phyloP scores from a whole-genome alignment of 2,329 filamentous ascomycete species.

The Pleochaeta shiraiana region DNA sequence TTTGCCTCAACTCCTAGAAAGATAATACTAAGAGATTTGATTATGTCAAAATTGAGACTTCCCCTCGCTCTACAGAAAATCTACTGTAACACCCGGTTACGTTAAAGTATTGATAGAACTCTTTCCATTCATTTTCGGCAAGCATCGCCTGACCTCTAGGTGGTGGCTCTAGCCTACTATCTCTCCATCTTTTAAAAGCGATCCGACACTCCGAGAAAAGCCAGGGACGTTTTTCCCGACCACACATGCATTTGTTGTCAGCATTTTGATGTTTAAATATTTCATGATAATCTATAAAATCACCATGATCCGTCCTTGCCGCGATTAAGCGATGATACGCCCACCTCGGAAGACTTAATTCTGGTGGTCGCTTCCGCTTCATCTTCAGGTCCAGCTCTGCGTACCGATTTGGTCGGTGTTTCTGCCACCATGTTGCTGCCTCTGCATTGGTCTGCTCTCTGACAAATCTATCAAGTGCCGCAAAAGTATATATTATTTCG shows the following conservation, averaged over 20 bases:
- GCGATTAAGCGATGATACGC: not conserved
- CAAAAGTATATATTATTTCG: not conserved
- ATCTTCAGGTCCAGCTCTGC: not conserved
- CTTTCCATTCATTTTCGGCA: not conserved
- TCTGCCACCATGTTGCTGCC: not conserved
- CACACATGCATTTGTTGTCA: not conserved
- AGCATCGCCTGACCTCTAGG: not conserved
- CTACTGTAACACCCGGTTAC: not conserved
- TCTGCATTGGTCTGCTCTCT: not conserved
- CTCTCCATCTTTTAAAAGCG: not conserved
- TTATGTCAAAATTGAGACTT: not conserved
- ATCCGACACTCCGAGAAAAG: not conserved
- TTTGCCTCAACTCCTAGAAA: not conserved
- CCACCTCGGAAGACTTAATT: conserved; percentile 28
- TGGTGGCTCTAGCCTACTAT: not conserved
- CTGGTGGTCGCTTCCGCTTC: conserved; percentile 17
- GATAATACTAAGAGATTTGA: not conserved
- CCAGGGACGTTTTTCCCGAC: not conserved
- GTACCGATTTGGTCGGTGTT: not conserved
- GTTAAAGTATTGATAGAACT: not conserved
- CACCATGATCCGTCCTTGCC: not conserved
- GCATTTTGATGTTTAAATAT: not conserved
- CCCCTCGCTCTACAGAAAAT: not conserved
- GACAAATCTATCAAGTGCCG: not conserved
- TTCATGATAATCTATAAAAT: not conserved